phyloP scores from a whole-genome alignment of 441 rosid genomes.

The Sinapis alba region DNA sequence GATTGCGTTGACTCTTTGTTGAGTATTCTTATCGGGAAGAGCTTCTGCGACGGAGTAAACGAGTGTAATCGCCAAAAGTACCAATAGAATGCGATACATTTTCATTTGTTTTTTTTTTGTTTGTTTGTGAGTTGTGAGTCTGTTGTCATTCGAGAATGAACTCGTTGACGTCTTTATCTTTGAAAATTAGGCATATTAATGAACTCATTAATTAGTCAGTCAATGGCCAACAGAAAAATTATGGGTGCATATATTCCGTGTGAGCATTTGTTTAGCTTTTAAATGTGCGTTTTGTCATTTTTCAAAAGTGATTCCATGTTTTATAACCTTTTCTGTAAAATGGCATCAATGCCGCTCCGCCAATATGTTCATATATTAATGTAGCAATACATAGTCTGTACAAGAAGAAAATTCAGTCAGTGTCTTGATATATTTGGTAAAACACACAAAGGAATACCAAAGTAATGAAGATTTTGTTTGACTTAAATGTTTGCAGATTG shows the following conservation, averaged over 20 bases:
- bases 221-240: slow-evolving; percentile 15
- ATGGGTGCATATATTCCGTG: neutral
- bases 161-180: neutral
- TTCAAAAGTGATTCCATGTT: neutral
- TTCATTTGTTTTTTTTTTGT: neutral
- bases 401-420: neutral
- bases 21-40: neutral
- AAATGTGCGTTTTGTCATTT: neutral
- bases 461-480: slow-evolving; percentile 13
- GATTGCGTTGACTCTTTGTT: slow-evolving; percentile 4
- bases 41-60: slow-evolving; percentile 17
- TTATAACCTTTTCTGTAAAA: neutral
- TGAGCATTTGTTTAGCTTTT: neutral
- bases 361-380: neutral
- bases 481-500: neutral
- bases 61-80: neutral
- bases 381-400: neutral
- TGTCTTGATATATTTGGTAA: neutral
- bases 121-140: neutral
- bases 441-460: neutral
- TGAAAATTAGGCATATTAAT: slow-evolving; percentile 6
- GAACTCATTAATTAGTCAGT: slow-evolving; percentile 6
- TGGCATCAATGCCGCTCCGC: neutral
- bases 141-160: slow-evolving; percentile 13
- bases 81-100: slow-evolving; percentile 9